Evolutionary conservation across 495 filamentous ascomycete species (phyloP).

Genomic region (Xylaria scruposa): DNA sequence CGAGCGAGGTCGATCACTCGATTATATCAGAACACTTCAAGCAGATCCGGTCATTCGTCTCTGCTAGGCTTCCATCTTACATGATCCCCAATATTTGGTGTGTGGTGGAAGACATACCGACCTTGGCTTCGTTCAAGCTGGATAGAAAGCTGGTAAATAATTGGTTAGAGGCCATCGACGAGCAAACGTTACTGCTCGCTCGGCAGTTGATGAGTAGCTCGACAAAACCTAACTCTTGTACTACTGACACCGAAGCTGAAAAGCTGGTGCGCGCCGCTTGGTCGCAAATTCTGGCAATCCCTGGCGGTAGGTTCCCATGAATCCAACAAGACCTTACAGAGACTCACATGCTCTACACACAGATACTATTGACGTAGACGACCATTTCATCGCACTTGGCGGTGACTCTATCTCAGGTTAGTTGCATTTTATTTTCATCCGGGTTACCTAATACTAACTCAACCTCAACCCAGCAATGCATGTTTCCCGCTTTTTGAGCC

Average conservation of each 20-base stretch:
- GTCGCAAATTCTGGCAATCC: constrained; percentile 18
- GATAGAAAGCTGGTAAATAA: constrained; percentile 22
- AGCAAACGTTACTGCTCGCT: not conserved
- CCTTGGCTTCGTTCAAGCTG: constrained; percentile 19
- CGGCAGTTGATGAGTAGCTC: constrained; percentile 27
- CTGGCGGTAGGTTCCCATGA: constrained; percentile 18
- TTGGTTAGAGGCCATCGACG: constrained; percentile 12
- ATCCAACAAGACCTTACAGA: constrained; percentile 2
- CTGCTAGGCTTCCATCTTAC: constrained; percentile 17
- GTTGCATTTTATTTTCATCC: not conserved
- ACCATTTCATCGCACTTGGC: constrained; percentile 63
- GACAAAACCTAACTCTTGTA: constrained; percentile 13
- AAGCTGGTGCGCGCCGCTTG: constrained; percentile 13
- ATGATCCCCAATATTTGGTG: constrained; percentile 15
- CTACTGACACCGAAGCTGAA: constrained; percentile 10
- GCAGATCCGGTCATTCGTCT: constrained; percentile 10
- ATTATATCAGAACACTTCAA: constrained; percentile 3
- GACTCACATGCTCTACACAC: not conserved
- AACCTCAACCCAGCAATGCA: constrained; percentile 7
- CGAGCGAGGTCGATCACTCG: not conserved
- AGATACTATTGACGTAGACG: constrained; percentile 47
- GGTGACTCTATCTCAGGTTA: constrained; percentile 67
- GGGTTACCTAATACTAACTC: not conserved
- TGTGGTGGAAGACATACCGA: constrained; percentile 7
- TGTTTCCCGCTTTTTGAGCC: constrained; percentile 15